Evolutionary conservation across 2,329 filamentous ascomycete species (phyloP).

Genomic region (Dendrostoma leiphaemia): DNA sequence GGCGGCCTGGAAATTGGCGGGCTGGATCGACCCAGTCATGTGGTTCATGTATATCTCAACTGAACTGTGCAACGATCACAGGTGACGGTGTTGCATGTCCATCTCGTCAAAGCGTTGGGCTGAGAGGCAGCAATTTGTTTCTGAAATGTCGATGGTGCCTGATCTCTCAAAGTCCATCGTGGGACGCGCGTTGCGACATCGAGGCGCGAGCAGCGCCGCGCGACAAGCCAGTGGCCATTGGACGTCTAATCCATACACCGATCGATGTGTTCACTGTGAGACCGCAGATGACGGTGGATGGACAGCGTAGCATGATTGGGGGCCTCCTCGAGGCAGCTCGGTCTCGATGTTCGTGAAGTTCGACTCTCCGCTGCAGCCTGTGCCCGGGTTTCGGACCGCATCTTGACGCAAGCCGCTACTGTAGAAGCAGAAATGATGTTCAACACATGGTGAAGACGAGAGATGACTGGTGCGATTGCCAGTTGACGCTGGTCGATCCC

Average conservation of each 20-base stretch:
- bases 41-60: constrained; percentile 3
- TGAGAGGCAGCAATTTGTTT: not conserved
- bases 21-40: constrained; percentile 4
- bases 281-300: not conserved
- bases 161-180: not conserved
- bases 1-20: not conserved
- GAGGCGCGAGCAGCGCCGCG: not conserved
- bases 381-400: not conserved
- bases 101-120: no score
- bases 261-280: not conserved
- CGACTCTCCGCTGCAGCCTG: not conserved
- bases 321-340: no score
- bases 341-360: not conserved
- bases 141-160: not conserved
- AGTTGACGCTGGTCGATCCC: not conserved
- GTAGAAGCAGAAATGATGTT: constrained; percentile 13
- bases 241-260: no score
- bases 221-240: constrained; percentile 4
- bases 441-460: not conserved
- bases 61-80: not conserved
- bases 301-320: no score
- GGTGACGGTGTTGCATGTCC: not conserved
- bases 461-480: constrained; percentile 11
- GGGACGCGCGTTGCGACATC: not conserved
- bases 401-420: not conserved